Percentiles rank a stretch among this genome's conserved stretches.
Conservation (phyloP, 108 stramenopile species). For the Nannochloropsis gaditana region DNA sequence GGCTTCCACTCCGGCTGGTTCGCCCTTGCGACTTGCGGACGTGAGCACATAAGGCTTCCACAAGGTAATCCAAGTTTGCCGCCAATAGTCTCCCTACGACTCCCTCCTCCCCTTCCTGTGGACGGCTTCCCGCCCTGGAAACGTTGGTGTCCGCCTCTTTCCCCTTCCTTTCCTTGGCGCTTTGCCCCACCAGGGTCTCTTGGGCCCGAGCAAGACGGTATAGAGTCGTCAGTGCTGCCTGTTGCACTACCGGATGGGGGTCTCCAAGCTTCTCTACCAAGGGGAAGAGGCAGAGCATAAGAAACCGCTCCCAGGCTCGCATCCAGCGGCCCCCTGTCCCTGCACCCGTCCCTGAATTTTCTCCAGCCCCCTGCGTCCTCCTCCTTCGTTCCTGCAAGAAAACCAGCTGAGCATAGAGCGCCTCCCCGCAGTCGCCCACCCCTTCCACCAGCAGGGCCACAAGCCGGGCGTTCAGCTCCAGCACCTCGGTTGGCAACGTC, state of each 20-base stretch:
- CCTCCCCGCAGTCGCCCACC: background rate
- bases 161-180: background rate
- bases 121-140: too few relatives aligned
- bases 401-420: background rate
- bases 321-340: background rate
- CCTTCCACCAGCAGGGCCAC: constrained; percentile 16
- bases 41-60: background rate
- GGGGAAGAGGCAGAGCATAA: background rate
- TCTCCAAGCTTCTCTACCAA: constrained; percentile 8
- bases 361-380: background rate
- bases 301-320: background rate
- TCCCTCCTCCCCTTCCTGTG: background rate
- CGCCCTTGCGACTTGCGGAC: background rate
- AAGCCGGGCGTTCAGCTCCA: background rate
- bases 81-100: constrained; percentile 1
- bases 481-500: background rate
- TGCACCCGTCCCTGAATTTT: background rate
- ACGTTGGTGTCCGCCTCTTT: too few relatives aligned
- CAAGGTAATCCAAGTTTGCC: background rate
- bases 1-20: background rate
- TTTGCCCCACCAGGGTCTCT: background rate
- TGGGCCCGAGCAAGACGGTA: background rate
- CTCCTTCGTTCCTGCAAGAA: background rate
- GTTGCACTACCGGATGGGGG: background rate
- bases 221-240: background rate